These are phyloP conservation scores for Maudiozyma barnettii DNA, from an alignment of 805 yeast species.

Conservation along the genomic window DNA sequence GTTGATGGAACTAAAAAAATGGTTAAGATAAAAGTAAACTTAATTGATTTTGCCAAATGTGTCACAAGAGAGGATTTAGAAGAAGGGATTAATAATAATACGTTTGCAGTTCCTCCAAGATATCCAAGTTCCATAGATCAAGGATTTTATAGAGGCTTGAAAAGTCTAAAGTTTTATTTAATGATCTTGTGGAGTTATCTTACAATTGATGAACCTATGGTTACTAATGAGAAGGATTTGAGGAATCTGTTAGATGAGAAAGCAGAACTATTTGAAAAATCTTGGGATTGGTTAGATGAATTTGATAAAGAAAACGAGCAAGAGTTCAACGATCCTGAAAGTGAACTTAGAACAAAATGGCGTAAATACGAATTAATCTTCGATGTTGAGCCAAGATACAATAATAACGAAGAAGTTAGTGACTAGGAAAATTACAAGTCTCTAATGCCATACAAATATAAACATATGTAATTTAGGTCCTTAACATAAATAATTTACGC, in stretches of 20 bases:
- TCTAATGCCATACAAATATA: not conserved
- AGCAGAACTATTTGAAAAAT: slow-evolving; percentile 13
- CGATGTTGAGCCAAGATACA: slow-evolving; percentile 28
- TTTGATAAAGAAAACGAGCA: slow-evolving; percentile 30
- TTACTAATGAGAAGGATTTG: slow-evolving; percentile 18
- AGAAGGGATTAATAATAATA: slow-evolving; percentile 23
- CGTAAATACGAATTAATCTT: slow-evolving; percentile 28
- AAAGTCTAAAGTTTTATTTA: slow-evolving; percentile 62
- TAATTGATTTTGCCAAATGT: slow-evolving; percentile 94
- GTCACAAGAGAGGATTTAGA: slow-evolving; percentile 52
- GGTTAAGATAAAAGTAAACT: slow-evolving; percentile 41
- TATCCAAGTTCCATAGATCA: slow-evolving; percentile 54
- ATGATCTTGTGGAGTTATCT: slow-evolving; percentile 47
- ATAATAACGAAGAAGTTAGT: slow-evolving; percentile 25
- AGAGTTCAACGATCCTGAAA: slow-evolving; percentile 23
- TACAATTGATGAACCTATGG: slow-evolving; percentile 33
- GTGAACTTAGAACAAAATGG: slow-evolving; percentile 29
- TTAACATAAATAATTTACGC: not conserved
- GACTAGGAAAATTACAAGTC: slow-evolving; percentile 10
- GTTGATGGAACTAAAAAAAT: slow-evolving; percentile 9
- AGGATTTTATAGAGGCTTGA: slow-evolving; percentile 80
- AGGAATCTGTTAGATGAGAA: slow-evolving; percentile 12
- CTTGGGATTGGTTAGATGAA: slow-evolving; percentile 33
- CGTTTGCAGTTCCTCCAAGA: slow-evolving; percentile 60
- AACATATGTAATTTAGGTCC: not conserved